phyloP scores from a whole-genome alignment of 441 rosid genomes.

The Daphne laureola region DNA sequence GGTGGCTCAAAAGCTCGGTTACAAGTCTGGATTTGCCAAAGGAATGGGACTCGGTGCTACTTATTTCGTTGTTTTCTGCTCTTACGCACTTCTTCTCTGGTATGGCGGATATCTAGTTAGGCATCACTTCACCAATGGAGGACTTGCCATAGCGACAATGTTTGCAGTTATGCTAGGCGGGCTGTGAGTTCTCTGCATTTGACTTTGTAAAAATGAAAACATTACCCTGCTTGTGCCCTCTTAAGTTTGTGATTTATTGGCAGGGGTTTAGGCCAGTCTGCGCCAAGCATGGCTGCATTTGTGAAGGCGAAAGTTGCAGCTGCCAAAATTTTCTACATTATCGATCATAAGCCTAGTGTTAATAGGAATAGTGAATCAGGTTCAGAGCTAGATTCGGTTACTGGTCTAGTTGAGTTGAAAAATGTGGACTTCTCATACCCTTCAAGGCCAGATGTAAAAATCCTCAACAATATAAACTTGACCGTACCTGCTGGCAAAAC shows the following conservation, averaged over 20 bases:
- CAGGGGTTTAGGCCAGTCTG: conserved; percentile 93
- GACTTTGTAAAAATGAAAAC: background rate
- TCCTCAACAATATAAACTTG: conserved; percentile 72
- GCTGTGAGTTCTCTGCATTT: conserved; percentile 47
- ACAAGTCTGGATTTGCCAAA: conserved; percentile 81
- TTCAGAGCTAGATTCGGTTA: conserved; percentile 59
- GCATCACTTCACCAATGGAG: conserved; percentile 94
- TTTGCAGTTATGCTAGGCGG: conserved; percentile 99
- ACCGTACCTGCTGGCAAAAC: conserved; percentile 93
- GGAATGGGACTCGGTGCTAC: conserved; percentile 99
- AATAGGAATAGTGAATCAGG: conserved; percentile 65
- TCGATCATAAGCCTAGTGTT: conserved; percentile 76
- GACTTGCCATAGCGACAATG: conserved; percentile 97
- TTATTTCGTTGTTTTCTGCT: conserved; percentile 94
- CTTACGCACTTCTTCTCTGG: conserved; percentile 95
- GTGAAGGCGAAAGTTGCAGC: conserved; percentile 96
- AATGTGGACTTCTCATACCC: conserved; percentile 90
- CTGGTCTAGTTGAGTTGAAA: conserved; percentile 79
- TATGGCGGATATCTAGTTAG: conserved; percentile 96
- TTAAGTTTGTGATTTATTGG: conserved; percentile 13
- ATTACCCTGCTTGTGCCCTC: background rate
- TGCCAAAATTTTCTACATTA: conserved; percentile 75
- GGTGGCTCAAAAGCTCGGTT: conserved; percentile 76
- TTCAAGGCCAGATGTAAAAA: conserved; percentile 75
- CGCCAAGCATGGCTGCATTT: conserved; percentile 90